A percentile compares a stretch with the other conserved stretches of the same genome.
Conservation (phyloP, 441 rosid genomes). For the Pelargonium cotyledonis region DNA sequence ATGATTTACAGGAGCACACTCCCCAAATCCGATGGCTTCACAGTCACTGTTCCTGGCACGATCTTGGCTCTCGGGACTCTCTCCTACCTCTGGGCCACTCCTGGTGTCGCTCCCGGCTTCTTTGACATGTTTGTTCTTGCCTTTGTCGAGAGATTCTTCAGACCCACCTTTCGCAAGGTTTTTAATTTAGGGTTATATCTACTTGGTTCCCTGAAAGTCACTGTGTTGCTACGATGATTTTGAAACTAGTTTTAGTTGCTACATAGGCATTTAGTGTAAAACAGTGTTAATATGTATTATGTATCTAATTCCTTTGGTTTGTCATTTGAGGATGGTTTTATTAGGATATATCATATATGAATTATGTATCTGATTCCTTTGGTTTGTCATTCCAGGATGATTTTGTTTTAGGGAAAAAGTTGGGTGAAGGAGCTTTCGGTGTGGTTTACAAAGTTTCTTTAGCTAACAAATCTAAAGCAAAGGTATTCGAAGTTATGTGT, state of each 20-base stretch:
- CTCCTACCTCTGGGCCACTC: slow-evolving; percentile 97
- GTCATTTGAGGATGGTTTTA: too few relatives aligned
- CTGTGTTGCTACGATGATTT: too few relatives aligned
- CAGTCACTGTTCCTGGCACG: slow-evolving; percentile 71
- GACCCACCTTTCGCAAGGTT: slow-evolving; percentile 74
- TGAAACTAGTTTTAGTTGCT: too few relatives aligned
- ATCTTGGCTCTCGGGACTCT: slow-evolving; percentile 66
- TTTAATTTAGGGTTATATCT: background rate
- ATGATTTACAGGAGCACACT: slow-evolving; percentile 90
- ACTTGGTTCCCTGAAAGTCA: too few relatives aligned
- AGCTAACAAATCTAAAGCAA: slow-evolving; percentile 54
- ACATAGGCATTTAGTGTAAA: too few relatives aligned
- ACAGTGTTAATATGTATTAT: too few relatives aligned
- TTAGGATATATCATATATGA: too few relatives aligned
- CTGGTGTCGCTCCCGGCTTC: slow-evolving; percentile 97
- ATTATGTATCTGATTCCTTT: background rate
- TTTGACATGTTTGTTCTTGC: slow-evolving; percentile 93
- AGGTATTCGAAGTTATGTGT: slow-evolving; percentile 30
- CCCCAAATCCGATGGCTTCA: slow-evolving; percentile 65
- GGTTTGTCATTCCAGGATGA: slow-evolving; percentile 52
- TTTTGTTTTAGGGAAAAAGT: slow-evolving; percentile 83
- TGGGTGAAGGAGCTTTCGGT: slow-evolving; percentile 94
- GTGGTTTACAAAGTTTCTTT: slow-evolving; percentile 67
- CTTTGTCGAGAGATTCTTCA: slow-evolving; percentile 68
- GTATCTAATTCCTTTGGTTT: too few relatives aligned